Evolutionary conservation across 164 flowering plant species (phyloP).

Genomic region (Buxus sempervirens): DNA sequence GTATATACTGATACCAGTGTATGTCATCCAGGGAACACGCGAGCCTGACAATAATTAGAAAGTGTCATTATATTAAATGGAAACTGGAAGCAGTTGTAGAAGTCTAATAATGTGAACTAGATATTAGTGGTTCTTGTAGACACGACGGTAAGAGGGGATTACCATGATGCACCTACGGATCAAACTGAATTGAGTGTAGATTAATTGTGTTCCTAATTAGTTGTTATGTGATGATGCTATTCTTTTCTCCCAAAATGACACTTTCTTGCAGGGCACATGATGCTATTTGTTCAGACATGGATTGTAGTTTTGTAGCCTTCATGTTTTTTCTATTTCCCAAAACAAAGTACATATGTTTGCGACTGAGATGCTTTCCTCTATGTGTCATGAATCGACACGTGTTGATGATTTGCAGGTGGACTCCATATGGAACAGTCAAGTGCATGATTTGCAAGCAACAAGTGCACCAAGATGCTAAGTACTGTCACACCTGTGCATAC

Average conservation of each 20-base stretch:
- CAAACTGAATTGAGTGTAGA: background rate
- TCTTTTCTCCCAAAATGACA: background rate
- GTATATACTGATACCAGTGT: no score
- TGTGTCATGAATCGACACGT: background rate
- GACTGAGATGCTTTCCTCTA: no score
- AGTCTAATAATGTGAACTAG: background rate
- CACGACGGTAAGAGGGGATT: no score
- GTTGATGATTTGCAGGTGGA: conserved; percentile 59
- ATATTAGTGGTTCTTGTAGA: background rate
- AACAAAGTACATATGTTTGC: no score
- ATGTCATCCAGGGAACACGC: no score
- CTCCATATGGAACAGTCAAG: conserved; percentile 85
- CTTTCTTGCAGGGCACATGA: background rate
- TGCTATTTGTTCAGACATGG: background rate
- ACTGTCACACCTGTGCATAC: conserved; percentile 97
- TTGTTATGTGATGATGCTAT: background rate
- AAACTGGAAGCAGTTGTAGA: no score
- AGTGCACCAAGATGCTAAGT: conserved; percentile 88
- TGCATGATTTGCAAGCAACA: conserved; percentile 99
- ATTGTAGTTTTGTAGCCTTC: background rate
- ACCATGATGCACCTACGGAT: no score
- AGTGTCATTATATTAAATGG: no score
- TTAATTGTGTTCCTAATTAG: background rate
- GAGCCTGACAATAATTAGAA: background rate
- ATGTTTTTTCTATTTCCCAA: no score